Evolutionary conservation across 441 rosid species (phyloP).

Genomic region (Erodium trifolium): DNA sequence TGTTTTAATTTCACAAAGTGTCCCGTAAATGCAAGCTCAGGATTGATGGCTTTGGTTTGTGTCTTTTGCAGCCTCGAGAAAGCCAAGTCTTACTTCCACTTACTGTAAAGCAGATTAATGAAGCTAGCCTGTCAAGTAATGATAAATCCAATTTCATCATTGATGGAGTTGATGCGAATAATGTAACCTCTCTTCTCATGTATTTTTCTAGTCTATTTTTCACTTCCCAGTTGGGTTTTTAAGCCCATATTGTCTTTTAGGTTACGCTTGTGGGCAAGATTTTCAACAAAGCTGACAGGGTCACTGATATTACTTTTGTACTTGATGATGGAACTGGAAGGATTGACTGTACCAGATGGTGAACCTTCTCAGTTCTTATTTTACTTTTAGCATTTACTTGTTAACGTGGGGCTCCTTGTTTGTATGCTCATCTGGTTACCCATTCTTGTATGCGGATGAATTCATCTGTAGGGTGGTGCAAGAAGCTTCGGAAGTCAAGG

Average conservation of each 20-base stretch:
- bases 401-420: background rate
- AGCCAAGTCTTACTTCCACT: conserved; percentile 64
- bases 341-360: conserved; percentile 85
- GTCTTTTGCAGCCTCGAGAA: conserved; percentile 57
- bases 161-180: conserved; percentile 71
- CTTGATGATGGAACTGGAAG: conserved; percentile 86
- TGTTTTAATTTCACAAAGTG: too few relatives aligned
- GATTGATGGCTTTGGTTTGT: conserved; percentile 7
- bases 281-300: conserved; percentile 61
- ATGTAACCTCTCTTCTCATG: conserved; percentile 28
- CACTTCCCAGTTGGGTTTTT: conserved; percentile 9
- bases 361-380: conserved; percentile 10
- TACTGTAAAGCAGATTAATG: conserved; percentile 68
- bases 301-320: conserved; percentile 58
- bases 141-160: conserved; percentile 59
- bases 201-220: background rate
- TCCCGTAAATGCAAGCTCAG: background rate
- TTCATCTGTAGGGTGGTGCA: conserved; percentile 54
- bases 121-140: conserved; percentile 35
- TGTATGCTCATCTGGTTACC: background rate
- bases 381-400: background rate
- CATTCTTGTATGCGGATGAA: background rate
- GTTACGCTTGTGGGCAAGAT: conserved; percentile 66
- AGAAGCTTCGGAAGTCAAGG: conserved; percentile 67
- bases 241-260: conserved; percentile 28